These are phyloP conservation scores for Murraya paniculata DNA, from an alignment of 345 rosid genomes.

Conservation along the genomic window DNA sequence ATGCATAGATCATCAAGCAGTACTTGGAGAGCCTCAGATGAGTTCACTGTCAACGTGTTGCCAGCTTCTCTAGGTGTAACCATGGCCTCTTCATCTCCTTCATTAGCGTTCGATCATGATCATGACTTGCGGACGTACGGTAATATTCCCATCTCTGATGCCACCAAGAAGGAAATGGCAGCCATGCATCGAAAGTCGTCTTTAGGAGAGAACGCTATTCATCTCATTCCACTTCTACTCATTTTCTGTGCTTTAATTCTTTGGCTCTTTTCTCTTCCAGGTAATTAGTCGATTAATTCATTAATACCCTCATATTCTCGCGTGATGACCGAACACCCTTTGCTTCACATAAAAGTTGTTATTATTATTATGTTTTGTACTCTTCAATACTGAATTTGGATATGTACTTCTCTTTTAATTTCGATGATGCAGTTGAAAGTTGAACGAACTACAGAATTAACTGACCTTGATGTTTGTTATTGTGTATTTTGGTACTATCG, in stretches of 20 bases:
- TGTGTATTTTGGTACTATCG: no score
- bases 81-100: neutral
- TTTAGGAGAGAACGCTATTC: conserved; percentile 41
- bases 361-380: no score
- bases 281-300: neutral
- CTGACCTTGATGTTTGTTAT: no score
- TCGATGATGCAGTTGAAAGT: no score
- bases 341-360: no score
- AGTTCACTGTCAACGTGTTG: conserved; percentile 38
- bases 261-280: conserved; percentile 48
- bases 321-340: no score
- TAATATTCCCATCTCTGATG: conserved; percentile 21
- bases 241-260: conserved; percentile 59
- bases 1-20: conserved; percentile 48
- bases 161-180: conserved; percentile 42
- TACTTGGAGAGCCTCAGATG: conserved; percentile 38
- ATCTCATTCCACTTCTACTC: conserved; percentile 60
- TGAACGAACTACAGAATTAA: no score
- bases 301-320: no score
- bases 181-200: conserved; percentile 20
- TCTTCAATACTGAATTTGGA: no score
- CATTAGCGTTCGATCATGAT: no score
- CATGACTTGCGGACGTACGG: conserved; percentile 23
- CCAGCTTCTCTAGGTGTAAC: neutral
- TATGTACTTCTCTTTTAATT: no score